These are phyloP conservation scores for Picochlorum costavermella DNA, from an alignment of 139 green algal genomes.

Conservation along the genomic window DNA sequence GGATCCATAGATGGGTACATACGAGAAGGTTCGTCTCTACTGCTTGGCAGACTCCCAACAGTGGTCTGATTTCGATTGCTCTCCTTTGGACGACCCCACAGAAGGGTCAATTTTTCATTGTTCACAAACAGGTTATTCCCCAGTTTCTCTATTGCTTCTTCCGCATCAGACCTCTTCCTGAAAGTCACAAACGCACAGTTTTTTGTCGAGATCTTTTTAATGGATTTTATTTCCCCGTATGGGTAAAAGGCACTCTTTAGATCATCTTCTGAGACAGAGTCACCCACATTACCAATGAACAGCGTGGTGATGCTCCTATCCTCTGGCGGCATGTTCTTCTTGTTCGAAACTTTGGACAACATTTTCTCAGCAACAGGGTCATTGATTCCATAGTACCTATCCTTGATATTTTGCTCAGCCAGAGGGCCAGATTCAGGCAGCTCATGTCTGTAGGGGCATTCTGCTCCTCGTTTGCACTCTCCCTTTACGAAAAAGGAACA, in stretches of 20 bases:
- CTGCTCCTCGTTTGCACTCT: slow-evolving; percentile 85
- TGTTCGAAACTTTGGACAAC: slow-evolving; percentile 51
- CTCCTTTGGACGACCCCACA: slow-evolving; percentile 74
- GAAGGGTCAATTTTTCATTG: slow-evolving; percentile 65
- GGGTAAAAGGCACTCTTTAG: slow-evolving; percentile 78
- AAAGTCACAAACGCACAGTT: slow-evolving; percentile 84
- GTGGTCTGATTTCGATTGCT: too few relatives aligned
- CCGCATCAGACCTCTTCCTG: slow-evolving; percentile 58
- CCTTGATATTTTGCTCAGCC: slow-evolving; percentile 85
- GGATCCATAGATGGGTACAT: too few relatives aligned
- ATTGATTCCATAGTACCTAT: slow-evolving; percentile 96
- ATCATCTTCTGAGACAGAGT: slow-evolving; percentile 73
- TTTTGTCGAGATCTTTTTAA: slow-evolving; percentile 35
- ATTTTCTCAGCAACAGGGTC: slow-evolving; percentile 96
- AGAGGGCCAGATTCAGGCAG: slow-evolving; percentile 59
- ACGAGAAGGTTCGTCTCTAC: too few relatives aligned
- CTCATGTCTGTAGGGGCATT: slow-evolving; percentile 93
- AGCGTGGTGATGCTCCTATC: slow-evolving; percentile 89
- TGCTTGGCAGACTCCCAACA: too few relatives aligned
- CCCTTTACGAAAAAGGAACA: slow-evolving; percentile 93
- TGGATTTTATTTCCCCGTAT: slow-evolving; percentile 70
- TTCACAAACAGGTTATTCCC: slow-evolving; percentile 72
- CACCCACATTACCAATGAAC: slow-evolving; percentile 72
- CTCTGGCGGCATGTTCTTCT: slow-evolving; percentile 64
- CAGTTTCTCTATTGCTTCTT: slow-evolving; percentile 75